Percentiles rank a stretch among this genome's conserved stretches.
Evolutionary conservation across 2,329 filamentous ascomycete species (phyloP).

Genomic region (Ceratocystis variospora): DNA sequence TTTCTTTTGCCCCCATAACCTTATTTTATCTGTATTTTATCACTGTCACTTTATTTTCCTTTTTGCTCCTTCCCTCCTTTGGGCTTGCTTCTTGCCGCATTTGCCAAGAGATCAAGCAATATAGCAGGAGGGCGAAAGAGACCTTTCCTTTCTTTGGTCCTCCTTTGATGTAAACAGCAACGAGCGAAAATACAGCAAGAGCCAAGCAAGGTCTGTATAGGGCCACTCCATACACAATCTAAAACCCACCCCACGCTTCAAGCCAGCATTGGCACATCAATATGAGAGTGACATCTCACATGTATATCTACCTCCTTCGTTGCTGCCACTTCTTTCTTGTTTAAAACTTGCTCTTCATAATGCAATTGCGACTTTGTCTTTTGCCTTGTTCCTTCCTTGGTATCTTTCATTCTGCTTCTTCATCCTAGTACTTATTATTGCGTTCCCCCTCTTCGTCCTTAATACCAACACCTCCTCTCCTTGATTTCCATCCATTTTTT

Average conservation of each 20-base stretch:
- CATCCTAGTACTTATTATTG: neutral
- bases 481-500: neutral
- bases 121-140: too few species aligned
- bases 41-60: neutral
- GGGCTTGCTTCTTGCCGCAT: conserved; percentile 3
- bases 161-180: too few species aligned
- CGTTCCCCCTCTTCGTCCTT: neutral
- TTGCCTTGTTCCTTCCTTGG: neutral
- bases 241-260: neutral
- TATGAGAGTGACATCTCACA: neutral
- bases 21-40: neutral
- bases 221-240: neutral
- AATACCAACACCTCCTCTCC: neutral
- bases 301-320: neutral
- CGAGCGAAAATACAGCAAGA: neutral
- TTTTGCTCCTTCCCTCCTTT: conserved; percentile 3
- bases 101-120: too few species aligned
- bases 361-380: neutral
- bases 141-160: neutral
- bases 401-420: neutral
- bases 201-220: neutral
- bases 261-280: neutral
- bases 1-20: neutral
- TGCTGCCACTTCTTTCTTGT: neutral
- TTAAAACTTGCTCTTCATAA: neutral